Evolutionary conservation across 1,139 yeast species (phyloP), one percentile per base, ranked within the genome.

Genomic region (Groenewaldozyma auringiensis): DNA sequence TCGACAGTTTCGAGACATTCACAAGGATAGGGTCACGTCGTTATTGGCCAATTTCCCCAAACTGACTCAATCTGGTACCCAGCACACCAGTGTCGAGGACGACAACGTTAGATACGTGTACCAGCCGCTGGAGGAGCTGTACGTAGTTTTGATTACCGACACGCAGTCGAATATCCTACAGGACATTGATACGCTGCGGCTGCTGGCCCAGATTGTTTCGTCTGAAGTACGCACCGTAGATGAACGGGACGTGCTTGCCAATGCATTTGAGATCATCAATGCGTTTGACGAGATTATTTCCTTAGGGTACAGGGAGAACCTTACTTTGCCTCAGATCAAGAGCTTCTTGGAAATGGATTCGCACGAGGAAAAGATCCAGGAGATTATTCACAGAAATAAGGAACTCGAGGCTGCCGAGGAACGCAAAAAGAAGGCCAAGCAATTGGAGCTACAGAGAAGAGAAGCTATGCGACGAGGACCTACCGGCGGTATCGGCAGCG

Each of bases 291-390:
- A 94, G 67, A 85, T 92, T 48, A 79, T 92, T 56, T 81, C 81
- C 47, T 72, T 86, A 67, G 99, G 98, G 14, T 88, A 83, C 70
- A 81, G 87, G 58, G 99, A 94, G 65, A 85, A 87, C 65, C 71
- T 92, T 56, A 79, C 94, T 1, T 65, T 84, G 55, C 68, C 81
- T 47, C 98, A 92, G 70, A 87, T 94, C 53, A 81, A 79, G 64
- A 85, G 94, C 14, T 92, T 86, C 68, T 73, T 94, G 68, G 94
- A 88, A 63, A 92, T 94, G 98, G 97, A 94, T 67, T 84, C 95
- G 36, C 97, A 92, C 62, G 98, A 94, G 68, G 99, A 94, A 68
- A 89, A 87, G 72, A 89, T 94, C 60, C 97, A 92, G 71, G 97
- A 94, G 65, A 89, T 92, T 62, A 92, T 94, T 59, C 97, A 92